Percentiles rank a stretch among this genome's conserved stretches.
These are phyloP conservation scores for Lactifluus hygrophoroides DNA, from an alignment of 768 basidiomycete genomes.

Conservation along the genomic window DNA sequence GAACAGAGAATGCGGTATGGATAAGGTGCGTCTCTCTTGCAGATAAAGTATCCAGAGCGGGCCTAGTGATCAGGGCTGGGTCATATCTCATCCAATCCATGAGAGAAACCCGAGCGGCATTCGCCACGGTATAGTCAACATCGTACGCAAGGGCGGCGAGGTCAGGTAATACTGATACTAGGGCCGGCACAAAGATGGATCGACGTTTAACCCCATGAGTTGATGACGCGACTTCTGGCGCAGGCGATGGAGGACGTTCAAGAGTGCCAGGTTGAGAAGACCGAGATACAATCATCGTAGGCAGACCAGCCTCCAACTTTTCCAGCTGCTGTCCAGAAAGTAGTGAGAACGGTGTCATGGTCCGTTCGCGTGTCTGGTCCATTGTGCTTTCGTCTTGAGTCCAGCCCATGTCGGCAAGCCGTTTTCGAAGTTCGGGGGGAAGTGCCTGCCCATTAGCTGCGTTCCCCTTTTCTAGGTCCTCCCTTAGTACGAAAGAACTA, in stretches of 20 bases:
- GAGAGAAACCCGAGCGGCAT: conserved; percentile 46
- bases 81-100: conserved; percentile 70
- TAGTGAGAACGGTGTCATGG: conserved; percentile 57
- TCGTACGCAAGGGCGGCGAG: conserved; percentile 49
- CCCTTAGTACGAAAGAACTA: conserved; percentile 44
- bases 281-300: conserved; percentile 27
- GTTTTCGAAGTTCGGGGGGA: conserved; percentile 55
- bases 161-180: conserved; percentile 46
- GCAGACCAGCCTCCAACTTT: conserved; percentile 31
- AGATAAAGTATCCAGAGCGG: conserved; percentile 50
- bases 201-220: conserved; percentile 42
- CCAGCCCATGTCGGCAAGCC: conserved; percentile 71
- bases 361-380: conserved; percentile 50
- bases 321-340: conserved; percentile 51
- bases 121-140: conserved; percentile 43
- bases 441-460: conserved; percentile 39
- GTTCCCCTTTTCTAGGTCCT: conserved; percentile 41
- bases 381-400: conserved; percentile 46
- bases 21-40: conserved; percentile 43
- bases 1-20: conserved; percentile 38
- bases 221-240: not conserved
- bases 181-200: conserved; percentile 56
- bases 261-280: conserved; percentile 20
- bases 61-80: conserved; percentile 54
- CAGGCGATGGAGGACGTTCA: conserved; percentile 22